phyloP scores from a whole-genome alignment of 108 stramenopile species.

The Skeletonema marinoi region DNA sequence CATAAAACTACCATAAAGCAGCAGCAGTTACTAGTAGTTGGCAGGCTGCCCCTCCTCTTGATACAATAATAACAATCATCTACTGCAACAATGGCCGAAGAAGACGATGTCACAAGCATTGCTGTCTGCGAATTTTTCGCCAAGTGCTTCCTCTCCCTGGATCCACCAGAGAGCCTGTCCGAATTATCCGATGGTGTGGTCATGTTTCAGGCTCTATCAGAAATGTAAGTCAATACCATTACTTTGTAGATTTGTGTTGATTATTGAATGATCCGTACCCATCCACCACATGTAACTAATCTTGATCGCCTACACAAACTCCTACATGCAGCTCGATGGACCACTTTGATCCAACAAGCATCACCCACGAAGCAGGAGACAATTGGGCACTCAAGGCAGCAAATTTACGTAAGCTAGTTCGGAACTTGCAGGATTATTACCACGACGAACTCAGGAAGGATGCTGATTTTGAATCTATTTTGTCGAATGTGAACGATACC shows the following conservation, averaged over 20 bases:
- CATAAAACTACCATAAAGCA: no score
- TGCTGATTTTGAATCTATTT: slow-evolving; percentile 57
- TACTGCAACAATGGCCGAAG: slow-evolving; percentile 22
- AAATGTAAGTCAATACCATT: slow-evolving; percentile 68
- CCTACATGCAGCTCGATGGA: slow-evolving; percentile 50
- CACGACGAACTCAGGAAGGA: slow-evolving; percentile 77
- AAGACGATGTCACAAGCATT: slow-evolving; percentile 15
- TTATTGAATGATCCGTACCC: not conserved
- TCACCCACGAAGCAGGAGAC: slow-evolving; percentile 80
- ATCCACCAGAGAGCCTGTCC: slow-evolving; percentile 51
- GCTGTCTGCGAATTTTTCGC: slow-evolving; percentile 43
- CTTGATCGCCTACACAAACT: not conserved
- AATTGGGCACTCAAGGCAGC: slow-evolving; percentile 88
- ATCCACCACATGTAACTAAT: not conserved
- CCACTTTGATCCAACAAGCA: slow-evolving; percentile 86
- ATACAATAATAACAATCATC: not conserved
- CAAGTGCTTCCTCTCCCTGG: slow-evolving; percentile 35
- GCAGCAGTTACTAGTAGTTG: no score
- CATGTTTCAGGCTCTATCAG: slow-evolving; percentile 84
- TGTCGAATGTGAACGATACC: slow-evolving; percentile 48
- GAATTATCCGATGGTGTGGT: slow-evolving; percentile 83
- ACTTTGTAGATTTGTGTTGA: not conserved
- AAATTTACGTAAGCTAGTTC: slow-evolving; percentile 84
- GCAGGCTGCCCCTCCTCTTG: no score
- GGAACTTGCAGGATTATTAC: slow-evolving; percentile 79